Evolutionary conservation across 2,329 filamentous ascomycete genomes (phyloP).

Genomic region (Ascochyta koolunga): DNA sequence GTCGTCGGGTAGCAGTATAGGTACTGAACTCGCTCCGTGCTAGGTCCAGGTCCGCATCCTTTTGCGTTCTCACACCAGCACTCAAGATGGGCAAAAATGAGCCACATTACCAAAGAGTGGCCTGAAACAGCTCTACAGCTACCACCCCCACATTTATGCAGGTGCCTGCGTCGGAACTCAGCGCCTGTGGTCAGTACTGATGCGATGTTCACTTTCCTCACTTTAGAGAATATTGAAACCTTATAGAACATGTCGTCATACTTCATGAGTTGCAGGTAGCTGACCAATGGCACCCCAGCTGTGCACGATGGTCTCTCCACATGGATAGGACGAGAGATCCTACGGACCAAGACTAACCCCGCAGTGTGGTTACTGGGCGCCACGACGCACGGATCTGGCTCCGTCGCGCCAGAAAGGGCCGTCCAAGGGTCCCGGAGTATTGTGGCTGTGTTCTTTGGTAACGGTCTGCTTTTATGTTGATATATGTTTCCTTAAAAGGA

Average conservation of each 20-base stretch:
- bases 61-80: background rate
- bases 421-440: background rate
- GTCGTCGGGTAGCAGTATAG: too few relatives aligned
- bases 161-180: background rate
- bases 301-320: background rate
- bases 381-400: slow-evolving; percentile 3
- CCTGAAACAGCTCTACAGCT: background rate
- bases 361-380: slow-evolving; percentile 20
- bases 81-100: background rate
- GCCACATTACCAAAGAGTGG: too few relatives aligned
- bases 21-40: too few relatives aligned
- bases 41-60: too few relatives aligned
- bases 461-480: background rate
- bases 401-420: background rate
- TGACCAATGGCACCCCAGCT: background rate
- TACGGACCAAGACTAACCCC: slow-evolving; percentile 21
- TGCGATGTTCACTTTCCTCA: background rate
- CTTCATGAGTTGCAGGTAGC: background rate
- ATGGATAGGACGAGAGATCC: background rate
- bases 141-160: background rate
- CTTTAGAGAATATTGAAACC: too few relatives aligned
- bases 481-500: background rate
- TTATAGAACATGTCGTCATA: background rate
- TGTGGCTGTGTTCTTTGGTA: background rate
- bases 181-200: background rate